A percentile compares a stretch with the other conserved stretches of the same genome.
Evolutionary conservation across 1,139 yeast genomes (phyloP).

Genomic region (Sugiyamaella grinbergsii): DNA sequence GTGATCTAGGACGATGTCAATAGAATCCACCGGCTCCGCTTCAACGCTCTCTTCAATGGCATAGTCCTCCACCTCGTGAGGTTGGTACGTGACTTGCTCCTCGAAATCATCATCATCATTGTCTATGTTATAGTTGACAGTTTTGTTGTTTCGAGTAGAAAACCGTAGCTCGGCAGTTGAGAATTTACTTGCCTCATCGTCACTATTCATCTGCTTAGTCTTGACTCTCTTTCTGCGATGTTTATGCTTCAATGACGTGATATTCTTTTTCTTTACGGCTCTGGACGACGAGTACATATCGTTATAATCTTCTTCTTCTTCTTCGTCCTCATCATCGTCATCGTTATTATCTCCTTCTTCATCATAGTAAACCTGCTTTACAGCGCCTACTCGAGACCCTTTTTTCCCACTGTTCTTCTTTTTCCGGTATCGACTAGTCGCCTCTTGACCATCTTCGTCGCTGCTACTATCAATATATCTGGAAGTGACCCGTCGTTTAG

Average conservation of each 20-base stretch:
- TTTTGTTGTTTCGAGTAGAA: constrained; percentile 70
- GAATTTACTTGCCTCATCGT: constrained; percentile 29
- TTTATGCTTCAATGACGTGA: constrained; percentile 3
- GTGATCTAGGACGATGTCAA: constrained; percentile 42
- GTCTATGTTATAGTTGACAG: constrained; percentile 77
- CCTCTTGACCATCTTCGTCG: constrained; percentile 34
- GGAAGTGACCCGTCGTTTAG: constrained; percentile 21
- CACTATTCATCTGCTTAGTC: constrained; percentile 29
- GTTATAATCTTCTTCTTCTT: constrained; percentile 43
- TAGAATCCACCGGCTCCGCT: constrained; percentile 45
- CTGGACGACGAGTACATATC: constrained; percentile 24
- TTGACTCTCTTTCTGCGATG: constrained; percentile 31
- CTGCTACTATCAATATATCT: constrained; percentile 31
- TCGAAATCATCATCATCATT: constrained; percentile 59
- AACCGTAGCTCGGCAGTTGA: constrained; percentile 54
- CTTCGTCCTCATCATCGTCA: constrained; percentile 40
- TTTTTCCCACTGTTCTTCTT: constrained; percentile 25
- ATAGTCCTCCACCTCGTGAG: constrained; percentile 31
- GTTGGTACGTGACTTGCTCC: constrained; percentile 38
- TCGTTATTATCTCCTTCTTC: constrained; percentile 26
- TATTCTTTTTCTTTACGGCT: constrained; percentile 7
- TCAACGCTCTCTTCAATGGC: constrained; percentile 25
- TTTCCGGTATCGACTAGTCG: constrained; percentile 26
- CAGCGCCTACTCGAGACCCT: constrained; percentile 24
- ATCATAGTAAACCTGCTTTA: constrained; percentile 8